Evolutionary conservation across 495 filamentous ascomycete genomes (phyloP).

Genomic region (Penicillium manginii): DNA sequence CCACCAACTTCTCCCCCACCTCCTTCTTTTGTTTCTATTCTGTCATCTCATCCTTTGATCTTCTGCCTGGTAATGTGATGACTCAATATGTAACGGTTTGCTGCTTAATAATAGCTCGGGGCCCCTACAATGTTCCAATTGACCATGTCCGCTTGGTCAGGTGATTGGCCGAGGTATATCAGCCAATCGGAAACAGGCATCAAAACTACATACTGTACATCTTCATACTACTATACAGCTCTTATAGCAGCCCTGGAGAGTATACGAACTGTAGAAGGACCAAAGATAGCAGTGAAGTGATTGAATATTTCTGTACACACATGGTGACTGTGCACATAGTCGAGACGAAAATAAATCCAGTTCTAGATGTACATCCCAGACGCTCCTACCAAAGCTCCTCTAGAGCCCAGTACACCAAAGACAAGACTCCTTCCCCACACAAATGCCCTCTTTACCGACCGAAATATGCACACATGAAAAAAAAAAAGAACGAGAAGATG

Average conservation of each 20-base stretch:
- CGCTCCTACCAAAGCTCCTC: conserved; percentile 33
- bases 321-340: conserved; percentile 5
- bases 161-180: too few relatives aligned
- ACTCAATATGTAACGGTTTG: not conserved
- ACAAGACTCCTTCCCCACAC: conserved; percentile 22
- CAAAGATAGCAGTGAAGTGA: not conserved
- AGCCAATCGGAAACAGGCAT: too few relatives aligned
- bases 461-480: conserved; percentile 37
- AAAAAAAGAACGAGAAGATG: conserved; percentile 1
- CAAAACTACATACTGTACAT: too few relatives aligned
- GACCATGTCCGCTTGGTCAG: too few relatives aligned
- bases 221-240: too few relatives aligned
- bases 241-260: not conserved
- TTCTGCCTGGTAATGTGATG: not conserved
- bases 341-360: not conserved
- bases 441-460: conserved; percentile 30
- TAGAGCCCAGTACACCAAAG: conserved; percentile 27
- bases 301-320: not conserved
- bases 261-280: too few relatives aligned
- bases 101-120: not conserved
- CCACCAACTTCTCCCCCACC: conserved; percentile 5
- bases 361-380: conserved; percentile 32
- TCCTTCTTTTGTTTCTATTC: conserved; percentile 4
- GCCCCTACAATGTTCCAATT: not conserved
- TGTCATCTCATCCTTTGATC: not conserved